Evolutionary conservation across 306 rosid genomes (phyloP).

Genomic region (Cotoneaster glaucophyllus): DNA sequence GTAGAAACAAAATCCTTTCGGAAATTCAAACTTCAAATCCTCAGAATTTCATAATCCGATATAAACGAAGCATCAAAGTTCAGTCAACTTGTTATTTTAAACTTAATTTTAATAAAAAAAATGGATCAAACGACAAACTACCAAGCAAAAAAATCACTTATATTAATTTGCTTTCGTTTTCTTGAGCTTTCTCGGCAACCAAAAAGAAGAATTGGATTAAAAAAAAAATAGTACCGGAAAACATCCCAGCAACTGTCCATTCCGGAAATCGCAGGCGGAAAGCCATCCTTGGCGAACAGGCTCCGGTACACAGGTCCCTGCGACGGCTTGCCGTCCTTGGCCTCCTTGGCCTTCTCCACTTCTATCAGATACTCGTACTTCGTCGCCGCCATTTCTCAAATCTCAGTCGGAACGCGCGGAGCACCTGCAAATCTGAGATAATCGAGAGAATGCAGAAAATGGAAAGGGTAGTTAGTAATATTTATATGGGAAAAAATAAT

Average conservation of each 20-base stretch:
- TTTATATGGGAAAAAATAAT: background rate
- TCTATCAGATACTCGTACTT: slow-evolving; percentile 45
- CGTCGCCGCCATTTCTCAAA: slow-evolving; percentile 33
- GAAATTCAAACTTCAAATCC: background rate
- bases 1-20: background rate
- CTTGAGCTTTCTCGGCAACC: background rate
- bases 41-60: background rate
- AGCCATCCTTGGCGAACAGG: slow-evolving; percentile 74
- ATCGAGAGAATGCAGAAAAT: background rate
- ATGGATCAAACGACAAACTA: background rate
- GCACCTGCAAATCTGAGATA: background rate
- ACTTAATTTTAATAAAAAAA: background rate
- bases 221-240: slow-evolving; percentile 42
- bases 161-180: background rate
- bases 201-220: background rate
- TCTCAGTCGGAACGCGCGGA: background rate
- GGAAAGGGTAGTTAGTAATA: background rate
- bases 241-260: slow-evolving; percentile 90
- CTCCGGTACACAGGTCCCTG: slow-evolving; percentile 79
- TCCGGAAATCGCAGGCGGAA: slow-evolving; percentile 57
- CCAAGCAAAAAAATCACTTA: background rate
- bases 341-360: slow-evolving; percentile 61
- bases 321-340: slow-evolving; percentile 50
- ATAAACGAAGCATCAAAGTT: background rate
- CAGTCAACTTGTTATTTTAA: background rate